These are phyloP conservation scores for Aspergillus sp. DNA, from an alignment of 2,329 filamentous ascomycete species.

Conservation along the genomic window DNA sequence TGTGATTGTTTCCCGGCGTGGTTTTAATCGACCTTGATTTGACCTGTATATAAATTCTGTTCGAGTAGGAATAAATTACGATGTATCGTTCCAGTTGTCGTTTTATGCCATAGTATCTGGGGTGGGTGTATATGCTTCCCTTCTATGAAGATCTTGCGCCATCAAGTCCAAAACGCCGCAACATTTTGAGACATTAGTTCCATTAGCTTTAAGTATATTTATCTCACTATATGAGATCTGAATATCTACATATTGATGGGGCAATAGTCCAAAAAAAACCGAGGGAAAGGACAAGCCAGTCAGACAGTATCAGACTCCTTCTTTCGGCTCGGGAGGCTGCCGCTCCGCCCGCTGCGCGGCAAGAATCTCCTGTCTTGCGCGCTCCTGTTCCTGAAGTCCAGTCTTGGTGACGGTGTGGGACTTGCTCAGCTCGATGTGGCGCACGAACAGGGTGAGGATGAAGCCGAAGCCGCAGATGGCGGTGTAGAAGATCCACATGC, in stretches of 20 bases:
- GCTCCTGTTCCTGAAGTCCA: constrained; percentile 45
- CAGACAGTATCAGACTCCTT: constrained; percentile 9
- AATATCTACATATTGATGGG: no score
- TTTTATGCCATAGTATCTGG: no score
- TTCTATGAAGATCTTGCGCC: no score
- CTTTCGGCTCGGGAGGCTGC: constrained; percentile 59
- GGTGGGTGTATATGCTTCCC: no score
- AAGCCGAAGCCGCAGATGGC: constrained; percentile 35
- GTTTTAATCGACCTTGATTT: background rate
- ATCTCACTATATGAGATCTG: no score
- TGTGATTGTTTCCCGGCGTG: background rate
- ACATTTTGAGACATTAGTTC: no score
- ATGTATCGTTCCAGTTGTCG: no score
- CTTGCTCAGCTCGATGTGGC: constrained; percentile 37
- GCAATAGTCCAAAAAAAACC: background rate
- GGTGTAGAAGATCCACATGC: constrained; percentile 54
- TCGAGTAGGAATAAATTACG: no score
- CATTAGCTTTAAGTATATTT: no score
- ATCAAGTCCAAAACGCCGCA: no score
- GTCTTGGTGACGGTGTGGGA: constrained; percentile 46
- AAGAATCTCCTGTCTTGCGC: constrained; percentile 37
- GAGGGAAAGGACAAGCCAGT: background rate
- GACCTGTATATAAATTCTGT: constrained; percentile 1
- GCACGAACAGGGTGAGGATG: constrained; percentile 40
- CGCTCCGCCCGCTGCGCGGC: constrained; percentile 22